A percentile compares a stretch with the other conserved stretches of the same genome.
Evolutionary conservation across 345 rosid genomes (phyloP).

Genomic region (Hibiscus trionum): DNA sequence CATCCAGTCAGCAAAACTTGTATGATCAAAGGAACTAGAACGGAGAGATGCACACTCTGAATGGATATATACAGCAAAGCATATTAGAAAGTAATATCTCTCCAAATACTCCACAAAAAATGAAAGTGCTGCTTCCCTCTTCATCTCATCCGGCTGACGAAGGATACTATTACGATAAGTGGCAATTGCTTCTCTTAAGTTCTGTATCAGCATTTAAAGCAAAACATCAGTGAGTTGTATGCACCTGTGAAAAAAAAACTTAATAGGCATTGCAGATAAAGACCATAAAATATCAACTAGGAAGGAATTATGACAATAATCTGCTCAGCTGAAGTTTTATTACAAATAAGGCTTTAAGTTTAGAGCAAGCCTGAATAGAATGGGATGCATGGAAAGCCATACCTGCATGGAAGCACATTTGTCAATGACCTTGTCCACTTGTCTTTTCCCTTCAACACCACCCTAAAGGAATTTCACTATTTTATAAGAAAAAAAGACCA

Average conservation of each 20-base stretch:
- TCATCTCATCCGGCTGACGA: conserved; percentile 96
- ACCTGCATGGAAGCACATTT: conserved; percentile 99
- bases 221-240: conserved; percentile 2
- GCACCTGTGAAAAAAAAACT: neutral
- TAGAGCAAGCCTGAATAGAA: conserved; percentile 8
- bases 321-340: neutral
- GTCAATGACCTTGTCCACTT: conserved; percentile 95
- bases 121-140: conserved; percentile 90
- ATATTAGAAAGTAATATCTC: conserved; percentile 94
- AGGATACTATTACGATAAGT: conserved; percentile 81
- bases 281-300: neutral
- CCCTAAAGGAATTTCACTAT: conserved; percentile 46
- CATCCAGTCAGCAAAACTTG: conserved; percentile 98
- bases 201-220: conserved; percentile 43
- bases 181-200: conserved; percentile 93
- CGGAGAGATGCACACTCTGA: conserved; percentile 77
- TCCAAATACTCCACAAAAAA: conserved; percentile 94
- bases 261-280: neutral
- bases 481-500: conserved; percentile 18
- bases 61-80: conserved; percentile 93
- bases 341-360: neutral
- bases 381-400: conserved; percentile 13
- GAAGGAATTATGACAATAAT: neutral
- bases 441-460: conserved; percentile 96
- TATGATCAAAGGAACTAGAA: conserved; percentile 64